These are phyloP conservation scores for Suillus discolor DNA, from an alignment of 768 basidiomycete genomes.

Conservation along the genomic window DNA sequence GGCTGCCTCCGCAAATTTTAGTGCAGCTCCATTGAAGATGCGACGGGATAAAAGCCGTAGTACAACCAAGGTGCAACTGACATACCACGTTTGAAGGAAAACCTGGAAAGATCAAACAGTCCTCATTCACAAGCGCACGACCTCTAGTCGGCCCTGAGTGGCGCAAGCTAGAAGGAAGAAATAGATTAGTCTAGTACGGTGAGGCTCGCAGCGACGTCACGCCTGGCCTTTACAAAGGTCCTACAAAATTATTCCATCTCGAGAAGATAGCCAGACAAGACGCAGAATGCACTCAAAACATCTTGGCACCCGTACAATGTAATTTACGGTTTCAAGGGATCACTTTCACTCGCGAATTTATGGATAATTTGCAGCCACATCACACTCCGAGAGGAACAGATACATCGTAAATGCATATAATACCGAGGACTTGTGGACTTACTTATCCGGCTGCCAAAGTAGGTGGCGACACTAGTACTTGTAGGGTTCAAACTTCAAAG, in stretches of 20 bases:
- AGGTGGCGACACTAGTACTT: background rate
- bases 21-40: background rate
- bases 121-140: background rate
- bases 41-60: background rate
- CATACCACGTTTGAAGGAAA: background rate
- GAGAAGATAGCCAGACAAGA: background rate
- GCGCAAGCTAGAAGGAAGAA: slow-evolving; percentile 2
- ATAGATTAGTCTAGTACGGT: background rate
- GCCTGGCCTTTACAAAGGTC: background rate
- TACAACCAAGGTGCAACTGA: background rate
- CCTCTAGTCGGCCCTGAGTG: background rate
- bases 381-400: background rate
- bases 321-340: background rate
- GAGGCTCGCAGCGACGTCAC: background rate
- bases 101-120: background rate
- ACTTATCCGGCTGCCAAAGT: background rate
- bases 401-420: background rate
- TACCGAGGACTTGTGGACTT: slow-evolving; percentile 7
- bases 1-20: background rate
- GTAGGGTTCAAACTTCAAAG: slow-evolving; percentile 2
- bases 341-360: background rate
- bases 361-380: background rate
- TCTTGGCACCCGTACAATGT: background rate
- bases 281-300: background rate
- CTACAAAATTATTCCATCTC: background rate